Evolutionary conservation across 2,329 filamentous ascomycete genomes (phyloP).

Genomic region (Alternaria consortialis): DNA sequence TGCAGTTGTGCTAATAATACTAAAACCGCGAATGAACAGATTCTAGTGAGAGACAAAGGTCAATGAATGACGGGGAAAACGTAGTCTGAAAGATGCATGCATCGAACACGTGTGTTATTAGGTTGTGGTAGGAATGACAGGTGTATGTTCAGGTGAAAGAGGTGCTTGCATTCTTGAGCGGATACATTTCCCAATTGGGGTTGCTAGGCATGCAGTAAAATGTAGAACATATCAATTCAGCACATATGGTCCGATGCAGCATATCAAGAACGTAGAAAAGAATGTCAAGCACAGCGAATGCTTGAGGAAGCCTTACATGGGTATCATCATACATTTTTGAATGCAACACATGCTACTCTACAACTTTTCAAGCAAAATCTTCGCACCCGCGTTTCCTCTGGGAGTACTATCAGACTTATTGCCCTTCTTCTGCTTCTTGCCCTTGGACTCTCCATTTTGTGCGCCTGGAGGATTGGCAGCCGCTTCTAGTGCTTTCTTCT

Average conservation of each 20-base stretch:
- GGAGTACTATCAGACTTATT: slow-evolving; percentile 48
- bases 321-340: slow-evolving; percentile 16
- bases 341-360: slow-evolving; percentile 23
- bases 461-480: slow-evolving; percentile 64
- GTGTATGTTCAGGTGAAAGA: neutral
- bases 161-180: neutral
- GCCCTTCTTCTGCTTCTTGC: slow-evolving; percentile 51
- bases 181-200: slow-evolving; percentile 11
- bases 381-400: slow-evolving; percentile 58
- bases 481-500: slow-evolving; percentile 74
- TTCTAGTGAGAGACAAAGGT: neutral
- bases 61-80: neutral
- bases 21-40: neutral
- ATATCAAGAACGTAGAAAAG: neutral
- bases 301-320: neutral
- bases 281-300: neutral
- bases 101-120: neutral
- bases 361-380: slow-evolving; percentile 56
- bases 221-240: neutral
- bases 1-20: neutral
- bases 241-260: neutral
- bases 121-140: neutral
- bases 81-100: neutral
- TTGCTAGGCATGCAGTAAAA: neutral
- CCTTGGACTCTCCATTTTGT: slow-evolving; percentile 43